These are phyloP conservation scores for Fusarium praegraminearum DNA, from an alignment of 2,329 filamentous ascomycete genomes.

Conservation along the genomic window DNA sequence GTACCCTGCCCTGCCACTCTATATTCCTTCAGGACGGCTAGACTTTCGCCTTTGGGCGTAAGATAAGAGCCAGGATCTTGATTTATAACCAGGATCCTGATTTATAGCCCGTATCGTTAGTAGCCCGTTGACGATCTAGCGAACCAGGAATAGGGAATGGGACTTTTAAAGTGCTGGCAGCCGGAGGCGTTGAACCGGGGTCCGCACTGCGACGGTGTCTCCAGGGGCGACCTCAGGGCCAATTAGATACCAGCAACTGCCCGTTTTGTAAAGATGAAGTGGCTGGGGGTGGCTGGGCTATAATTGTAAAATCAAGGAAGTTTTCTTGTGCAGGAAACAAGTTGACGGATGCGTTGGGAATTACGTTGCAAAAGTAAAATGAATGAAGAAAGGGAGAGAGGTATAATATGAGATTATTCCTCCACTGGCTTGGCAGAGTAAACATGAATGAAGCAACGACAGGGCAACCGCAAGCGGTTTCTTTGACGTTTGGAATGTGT, in stretches of 20 bases:
- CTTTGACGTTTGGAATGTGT: conserved; percentile 28
- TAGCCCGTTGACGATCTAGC: conserved; percentile 10
- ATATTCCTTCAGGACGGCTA: conserved; percentile 14
- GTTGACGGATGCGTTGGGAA: not conserved
- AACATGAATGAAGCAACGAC: conserved; percentile 22
- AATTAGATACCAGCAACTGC: conserved; percentile 12
- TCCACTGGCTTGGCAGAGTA: conserved; percentile 1
- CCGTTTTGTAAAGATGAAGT: conserved; percentile 23
- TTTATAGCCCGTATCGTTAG: conserved; percentile 2
- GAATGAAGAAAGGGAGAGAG: not conserved
- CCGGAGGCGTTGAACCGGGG: conserved; percentile 14
- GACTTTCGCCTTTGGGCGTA: conserved; percentile 6
- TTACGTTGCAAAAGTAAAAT: not conserved
- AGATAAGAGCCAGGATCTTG: conserved; percentile 29
- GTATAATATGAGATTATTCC: not conserved
- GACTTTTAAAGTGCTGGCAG: conserved; percentile 41
- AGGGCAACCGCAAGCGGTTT: conserved; percentile 32
- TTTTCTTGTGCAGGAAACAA: conserved; percentile 8
- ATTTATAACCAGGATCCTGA: conserved; percentile 19
- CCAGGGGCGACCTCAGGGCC: conserved; percentile 29
- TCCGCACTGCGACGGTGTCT: conserved; percentile 34
- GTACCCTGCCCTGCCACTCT: conserved; percentile 40
- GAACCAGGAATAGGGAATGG: conserved; percentile 31
- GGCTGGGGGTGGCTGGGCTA: conserved; percentile 25
- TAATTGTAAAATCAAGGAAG: conserved; percentile 11